phyloP scores from a whole-genome alignment of 2,329 filamentous ascomycete genomes.

The Rhynchosporium agropyri region DNA sequence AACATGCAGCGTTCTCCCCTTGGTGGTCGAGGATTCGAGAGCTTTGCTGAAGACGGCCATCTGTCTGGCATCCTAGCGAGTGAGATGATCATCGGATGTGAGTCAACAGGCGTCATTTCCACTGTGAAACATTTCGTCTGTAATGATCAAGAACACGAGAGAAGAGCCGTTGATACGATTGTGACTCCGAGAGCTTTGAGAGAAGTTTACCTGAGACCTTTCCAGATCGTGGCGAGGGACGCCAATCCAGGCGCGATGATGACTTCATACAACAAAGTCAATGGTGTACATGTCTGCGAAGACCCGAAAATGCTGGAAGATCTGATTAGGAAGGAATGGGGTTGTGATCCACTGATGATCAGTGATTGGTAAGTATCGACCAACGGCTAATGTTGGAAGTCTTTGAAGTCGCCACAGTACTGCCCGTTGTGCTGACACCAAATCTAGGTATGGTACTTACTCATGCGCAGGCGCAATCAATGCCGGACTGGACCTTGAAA shows the following conservation, averaged over 20 bases:
- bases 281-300: conserved; percentile 59
- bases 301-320: conserved; percentile 53
- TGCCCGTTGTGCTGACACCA: conserved; percentile 35
- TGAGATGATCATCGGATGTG: conserved; percentile 57
- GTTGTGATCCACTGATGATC: conserved; percentile 59
- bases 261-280: conserved; percentile 62
- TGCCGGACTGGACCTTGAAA: conserved; percentile 45
- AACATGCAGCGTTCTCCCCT: conserved; percentile 64
- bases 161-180: conserved; percentile 57
- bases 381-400: conserved; percentile 8
- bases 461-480: conserved; percentile 37
- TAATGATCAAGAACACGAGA: conserved; percentile 62
- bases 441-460: conserved; percentile 34
- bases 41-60: conserved; percentile 60
- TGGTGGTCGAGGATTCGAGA: conserved; percentile 62
- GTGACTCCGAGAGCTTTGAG: conserved; percentile 58
- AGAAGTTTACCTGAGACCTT: conserved; percentile 61
- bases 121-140: conserved; percentile 64
- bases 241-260: conserved; percentile 57
- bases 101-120: conserved; percentile 58
- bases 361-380: conserved; percentile 55
- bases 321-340: conserved; percentile 59
- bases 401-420: conserved; percentile 4
- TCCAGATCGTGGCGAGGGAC: conserved; percentile 58
- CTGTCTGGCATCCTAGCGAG: conserved; percentile 58